Percentiles rank a stretch among this genome's conserved stretches.
Conservation (phyloP, 164 flowering plant species). For the Euptelea pleiosperma region DNA sequence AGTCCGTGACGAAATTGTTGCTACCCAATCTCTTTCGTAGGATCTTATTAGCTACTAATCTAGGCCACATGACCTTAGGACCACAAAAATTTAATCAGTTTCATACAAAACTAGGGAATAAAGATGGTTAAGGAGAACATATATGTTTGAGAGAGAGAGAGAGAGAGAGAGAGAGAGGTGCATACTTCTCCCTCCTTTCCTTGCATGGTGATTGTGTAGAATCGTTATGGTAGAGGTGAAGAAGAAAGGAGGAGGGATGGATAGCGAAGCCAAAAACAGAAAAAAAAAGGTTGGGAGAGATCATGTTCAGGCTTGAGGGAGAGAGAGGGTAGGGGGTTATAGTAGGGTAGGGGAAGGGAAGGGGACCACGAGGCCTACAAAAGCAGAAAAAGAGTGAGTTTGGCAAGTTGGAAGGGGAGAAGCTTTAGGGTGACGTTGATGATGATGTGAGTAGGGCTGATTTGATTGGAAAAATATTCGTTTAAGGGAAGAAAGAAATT, state of each 20-base stretch:
- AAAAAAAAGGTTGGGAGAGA: slow-evolving; percentile 13
- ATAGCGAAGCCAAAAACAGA: slow-evolving; percentile 21
- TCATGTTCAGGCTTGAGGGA: slow-evolving; percentile 9
- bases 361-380: slow-evolving; percentile 16
- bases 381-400: slow-evolving; percentile 5
- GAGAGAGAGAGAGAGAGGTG: slow-evolving; percentile 11
- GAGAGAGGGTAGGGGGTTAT: neutral
- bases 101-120: neutral
- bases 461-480: neutral
- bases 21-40: slow-evolving; percentile 45
- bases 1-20: slow-evolving; percentile 49
- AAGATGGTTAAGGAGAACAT: neutral
- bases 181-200: slow-evolving; percentile 34
- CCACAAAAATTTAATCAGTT: neutral
- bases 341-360: neutral
- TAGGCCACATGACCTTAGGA: slow-evolving; percentile 64
- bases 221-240: slow-evolving; percentile 1
- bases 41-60: slow-evolving; percentile 53
- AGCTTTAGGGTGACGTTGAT: slow-evolving; percentile 20
- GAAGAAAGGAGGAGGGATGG: neutral
- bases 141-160: neutral
- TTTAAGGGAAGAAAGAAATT: neutral
- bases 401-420: slow-evolving; percentile 26
- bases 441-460: slow-evolving; percentile 18
- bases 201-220: slow-evolving; percentile 24